Evolutionary conservation across 2,329 filamentous ascomycete genomes (phyloP), one percentile per base, ranked within the genome.

Genomic region (Fusarium tjaetaba): DNA sequence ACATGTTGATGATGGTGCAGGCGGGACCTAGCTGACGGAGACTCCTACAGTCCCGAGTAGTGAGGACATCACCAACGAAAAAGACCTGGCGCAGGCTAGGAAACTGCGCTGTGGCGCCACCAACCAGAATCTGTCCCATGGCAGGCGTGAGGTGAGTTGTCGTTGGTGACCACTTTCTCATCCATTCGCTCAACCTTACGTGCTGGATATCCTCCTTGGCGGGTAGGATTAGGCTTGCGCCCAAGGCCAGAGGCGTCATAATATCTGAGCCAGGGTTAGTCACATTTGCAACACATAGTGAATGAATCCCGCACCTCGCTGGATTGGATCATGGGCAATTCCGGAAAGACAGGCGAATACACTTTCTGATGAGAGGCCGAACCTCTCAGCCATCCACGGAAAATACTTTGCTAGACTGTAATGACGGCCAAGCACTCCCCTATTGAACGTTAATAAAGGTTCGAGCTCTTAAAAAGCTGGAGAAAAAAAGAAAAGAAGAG

Each of bases 91-190:
- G 41, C 90, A 87, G 65, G 92, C 92, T 28, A 71, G 68, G 68
- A 78, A 98, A 97, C 74, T 93, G 83, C 0, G 94, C 91, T 7
- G 85, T 91, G 30, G 94, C 93, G 74, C 93, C 94, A 48, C 95
- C 95, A n/a, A 96, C 92, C 4, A 98, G 85, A 70, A 98, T 96
- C 77, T 98, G 94, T 62, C 95, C 95, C 95, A 98, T 98, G 65
- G 96, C 96, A 15, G 96, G 96, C 3, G 96, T 99, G 43, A 98
- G 84, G 82, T 98, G 96, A 18, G 93, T 94, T 26, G 95, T 93
- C 22, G 92, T 97, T 6, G 93, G 90, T 62, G 88, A 84, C 79
- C 93, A 89, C 59, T 92, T 89, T 59, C 88, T 86, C 88, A 98
- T 94, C 96, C 96, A 99, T 79, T 97, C 94, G 9, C 92, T 92